Conservation (phyloP, 805 yeast species). For the Spathaspora sp. region DNA sequence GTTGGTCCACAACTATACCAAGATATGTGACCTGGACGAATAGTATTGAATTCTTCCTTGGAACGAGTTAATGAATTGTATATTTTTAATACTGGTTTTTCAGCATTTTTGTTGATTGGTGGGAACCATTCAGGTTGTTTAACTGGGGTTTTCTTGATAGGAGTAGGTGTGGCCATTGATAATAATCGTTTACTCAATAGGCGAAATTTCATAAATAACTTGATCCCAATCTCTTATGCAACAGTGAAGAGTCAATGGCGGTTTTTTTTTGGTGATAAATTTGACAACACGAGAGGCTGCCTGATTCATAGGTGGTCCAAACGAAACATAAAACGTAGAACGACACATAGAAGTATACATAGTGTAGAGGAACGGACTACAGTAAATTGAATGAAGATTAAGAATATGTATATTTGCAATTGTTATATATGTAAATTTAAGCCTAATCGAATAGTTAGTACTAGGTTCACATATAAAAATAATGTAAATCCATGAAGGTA, state of each 20-base stretch:
- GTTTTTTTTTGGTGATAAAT: not conserved
- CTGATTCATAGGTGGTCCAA: too few species aligned
- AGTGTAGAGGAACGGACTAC: too few species aligned
- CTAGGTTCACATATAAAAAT: not conserved
- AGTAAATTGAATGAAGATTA: not conserved
- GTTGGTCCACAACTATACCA: constrained; percentile 99
- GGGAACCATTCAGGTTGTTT: constrained; percentile 38
- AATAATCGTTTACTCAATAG: not conserved
- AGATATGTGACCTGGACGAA: constrained; percentile 58
- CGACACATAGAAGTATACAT: too few species aligned
- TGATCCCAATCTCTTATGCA: not conserved
- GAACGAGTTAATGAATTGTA: constrained; percentile 82
- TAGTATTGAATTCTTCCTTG: constrained; percentile 77
- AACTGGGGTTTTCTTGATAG: constrained; percentile 24
- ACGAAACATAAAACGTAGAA: too few species aligned
- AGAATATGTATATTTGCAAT: not conserved
- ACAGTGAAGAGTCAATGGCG: not conserved
- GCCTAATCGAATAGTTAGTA: not conserved
- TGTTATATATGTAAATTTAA: not conserved
- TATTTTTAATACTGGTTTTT: constrained; percentile 47
- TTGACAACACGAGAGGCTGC: not conserved
- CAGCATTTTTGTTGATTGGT: constrained; percentile 10
- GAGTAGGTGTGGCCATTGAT: constrained; percentile 8
- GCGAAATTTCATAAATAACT: constrained; percentile 4
- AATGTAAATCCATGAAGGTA: not conserved